Evolutionary conservation across 208 protist species (phyloP), one percentile per base, ranked within the genome.

Genomic region (Angomonas ambiguus): DNA sequence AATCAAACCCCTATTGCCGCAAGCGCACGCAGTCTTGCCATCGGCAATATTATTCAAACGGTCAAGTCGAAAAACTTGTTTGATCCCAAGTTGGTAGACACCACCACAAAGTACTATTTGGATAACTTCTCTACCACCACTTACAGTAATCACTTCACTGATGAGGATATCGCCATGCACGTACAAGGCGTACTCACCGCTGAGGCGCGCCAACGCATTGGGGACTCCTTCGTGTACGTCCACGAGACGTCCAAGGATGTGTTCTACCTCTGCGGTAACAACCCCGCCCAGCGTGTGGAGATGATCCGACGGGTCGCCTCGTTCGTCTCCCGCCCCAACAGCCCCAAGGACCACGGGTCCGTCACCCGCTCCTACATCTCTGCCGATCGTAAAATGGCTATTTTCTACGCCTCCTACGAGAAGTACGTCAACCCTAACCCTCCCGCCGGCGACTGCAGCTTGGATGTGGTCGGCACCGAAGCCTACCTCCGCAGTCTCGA

Each of bases 211-310:
- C 51, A 65, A 22, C 38, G 66, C 41, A 61, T 80, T 41, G 88
- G 85, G 35, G 77, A 88, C 70, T 57, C 74, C 48, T 84, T 87
- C 74, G 66, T 85, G 70, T 86, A 89, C 80, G 65, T 80, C 28
- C 79, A 88, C 71, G 81, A 89, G 64, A 65, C 53, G 11, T 70
- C 71, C 33, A 28, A 62, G 31, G 61, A 28, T 31, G 88, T 85
- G 49, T 92, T 92, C 74, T 91, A 87, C 73, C 80, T 94, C 64
- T 91, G 83, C 72, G 62, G 60, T 59, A 88, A 85, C 56, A 74
- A 75, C 32, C 67, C 71, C 38, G 32, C 61, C 16, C 80, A 38
- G 32, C 80, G 79, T 49, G 62, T 89, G 31, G 51, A 62, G 4
- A 77, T 85, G 73, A 69, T 92, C 51, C 85, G 85, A 45, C 76